A percentile compares a stretch with the other conserved stretches of the same genome.
These are phyloP conservation scores for Akanthomyces dipterigenus DNA, from an alignment of 2,329 filamentous ascomycete species.

Conservation along the genomic window DNA sequence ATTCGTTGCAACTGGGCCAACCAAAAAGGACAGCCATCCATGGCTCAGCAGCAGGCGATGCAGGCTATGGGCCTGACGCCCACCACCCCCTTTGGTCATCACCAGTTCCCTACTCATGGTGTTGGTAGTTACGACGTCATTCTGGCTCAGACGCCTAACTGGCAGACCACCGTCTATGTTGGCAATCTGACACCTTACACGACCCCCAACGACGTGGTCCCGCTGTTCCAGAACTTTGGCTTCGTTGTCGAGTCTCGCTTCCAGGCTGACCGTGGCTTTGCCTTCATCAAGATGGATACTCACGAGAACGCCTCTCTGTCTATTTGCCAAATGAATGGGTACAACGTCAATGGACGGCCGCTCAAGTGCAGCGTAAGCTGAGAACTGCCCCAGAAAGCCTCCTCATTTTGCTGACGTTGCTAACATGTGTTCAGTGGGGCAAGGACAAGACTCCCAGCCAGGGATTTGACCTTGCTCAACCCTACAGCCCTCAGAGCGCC, in stretches of 20 bases:
- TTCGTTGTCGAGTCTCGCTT: constrained; percentile 96
- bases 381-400: neutral
- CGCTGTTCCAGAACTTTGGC: constrained; percentile 96
- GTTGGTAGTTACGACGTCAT: constrained; percentile 98
- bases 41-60: constrained; percentile 96
- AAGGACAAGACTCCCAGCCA: constrained; percentile 89
- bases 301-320: constrained; percentile 98
- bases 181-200: constrained; percentile 98
- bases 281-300: constrained; percentile 98
- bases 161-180: constrained; percentile 98
- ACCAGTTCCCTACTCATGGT: constrained; percentile 95
- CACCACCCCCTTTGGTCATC: constrained; percentile 90
- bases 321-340: constrained; percentile 95
- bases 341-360: constrained; percentile 94
- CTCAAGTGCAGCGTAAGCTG: constrained; percentile 94
- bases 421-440: constrained; percentile 67
- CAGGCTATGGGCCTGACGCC: constrained; percentile 97
- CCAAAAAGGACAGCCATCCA: constrained; percentile 98
- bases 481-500: constrained; percentile 66
- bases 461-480: constrained; percentile 70
- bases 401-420: constrained; percentile 24
- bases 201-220: constrained; percentile 92
- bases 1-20: constrained; percentile 99
- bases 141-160: constrained; percentile 85
- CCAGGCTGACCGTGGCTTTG: constrained; percentile 95